phyloP scores from a whole-genome alignment of 495 filamentous ascomycete genomes.

The Penicillium antarcticum region DNA sequence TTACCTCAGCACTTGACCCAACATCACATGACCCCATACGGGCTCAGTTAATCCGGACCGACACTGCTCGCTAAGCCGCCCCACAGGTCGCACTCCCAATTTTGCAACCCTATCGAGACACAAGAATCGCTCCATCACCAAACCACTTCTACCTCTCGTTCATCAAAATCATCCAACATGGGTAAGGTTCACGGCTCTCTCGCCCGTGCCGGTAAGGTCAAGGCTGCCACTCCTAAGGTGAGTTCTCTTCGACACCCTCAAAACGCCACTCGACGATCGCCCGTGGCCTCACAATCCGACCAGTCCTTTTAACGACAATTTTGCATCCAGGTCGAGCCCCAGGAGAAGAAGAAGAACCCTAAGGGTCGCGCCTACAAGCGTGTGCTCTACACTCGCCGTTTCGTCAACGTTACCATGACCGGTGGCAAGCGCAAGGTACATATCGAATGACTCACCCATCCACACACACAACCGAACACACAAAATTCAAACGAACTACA shows the following conservation, averaged over 20 bases:
- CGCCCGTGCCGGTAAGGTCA: constrained; percentile 96
- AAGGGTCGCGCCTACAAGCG: constrained; percentile 99
- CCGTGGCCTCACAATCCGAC: constrained; percentile 8
- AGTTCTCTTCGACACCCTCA: constrained; percentile 19
- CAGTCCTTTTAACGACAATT: constrained; percentile 20
- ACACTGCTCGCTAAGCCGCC: constrained; percentile 27
- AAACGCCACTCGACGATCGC: constrained; percentile 14
- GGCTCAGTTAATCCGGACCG: constrained; percentile 11
- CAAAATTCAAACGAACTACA: not conserved
- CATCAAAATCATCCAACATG: constrained; percentile 34
- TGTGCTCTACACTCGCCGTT: constrained; percentile 92
- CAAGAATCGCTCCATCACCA: constrained; percentile 26
- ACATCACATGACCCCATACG: constrained; percentile 9
- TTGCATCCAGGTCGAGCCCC: constrained; percentile 36
- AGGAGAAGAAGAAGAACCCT: constrained; percentile 58
- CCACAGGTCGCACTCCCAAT: constrained; percentile 31
- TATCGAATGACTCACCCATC: constrained; percentile 14
- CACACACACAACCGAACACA: constrained; percentile 4
- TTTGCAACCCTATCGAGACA: constrained; percentile 26
- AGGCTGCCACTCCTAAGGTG: constrained; percentile 90
- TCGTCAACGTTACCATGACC: constrained; percentile 98
- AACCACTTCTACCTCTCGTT: constrained; percentile 23
- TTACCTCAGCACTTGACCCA: too few relatives aligned
- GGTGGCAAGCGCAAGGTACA: constrained; percentile 98
- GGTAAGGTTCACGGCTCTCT: constrained; percentile 50